Percentiles rank a stretch among this genome's conserved stretches.
Conservation (phyloP, 345 rosid genomes). For the Bruguiera parviflora region DNA sequence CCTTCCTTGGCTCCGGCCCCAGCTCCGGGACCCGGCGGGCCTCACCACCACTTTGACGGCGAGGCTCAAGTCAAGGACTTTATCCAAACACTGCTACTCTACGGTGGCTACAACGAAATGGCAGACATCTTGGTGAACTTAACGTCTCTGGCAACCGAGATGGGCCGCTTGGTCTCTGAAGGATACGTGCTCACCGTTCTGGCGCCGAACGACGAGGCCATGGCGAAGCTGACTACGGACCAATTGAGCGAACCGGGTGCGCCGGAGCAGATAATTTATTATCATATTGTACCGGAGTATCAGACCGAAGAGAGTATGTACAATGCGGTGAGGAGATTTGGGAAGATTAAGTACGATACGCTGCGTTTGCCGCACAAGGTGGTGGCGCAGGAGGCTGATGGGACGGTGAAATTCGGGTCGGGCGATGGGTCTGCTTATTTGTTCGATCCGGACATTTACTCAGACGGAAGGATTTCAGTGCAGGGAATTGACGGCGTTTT, state of each 20-base stretch:
- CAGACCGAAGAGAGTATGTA: constrained; percentile 99
- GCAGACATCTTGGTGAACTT: constrained; percentile 92
- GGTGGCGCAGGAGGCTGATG: constrained; percentile 61
- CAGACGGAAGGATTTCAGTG: constrained; percentile 93
- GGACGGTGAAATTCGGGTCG: constrained; percentile 57
- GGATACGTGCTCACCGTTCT: constrained; percentile 92
- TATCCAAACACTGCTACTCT: constrained; percentile 80
- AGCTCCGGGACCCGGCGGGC: constrained; percentile 96
- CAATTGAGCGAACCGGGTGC: constrained; percentile 98
- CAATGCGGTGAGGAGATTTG: constrained; percentile 86
- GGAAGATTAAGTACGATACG: constrained; percentile 81
- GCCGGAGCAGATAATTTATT: constrained; percentile 88
- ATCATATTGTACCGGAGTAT: constrained; percentile 92
- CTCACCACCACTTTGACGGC: constrained; percentile 78
- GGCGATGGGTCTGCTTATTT: constrained; percentile 50
- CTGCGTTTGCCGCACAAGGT: constrained; percentile 83
- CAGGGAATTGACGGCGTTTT: constrained; percentile 92
- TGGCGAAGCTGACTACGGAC: constrained; percentile 92
- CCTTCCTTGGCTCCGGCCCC: constrained; percentile 96
- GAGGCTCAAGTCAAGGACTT: constrained; percentile 91
- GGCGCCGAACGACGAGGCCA: constrained; percentile 97
- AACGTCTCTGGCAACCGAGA: constrained; percentile 91
- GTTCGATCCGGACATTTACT: constrained; percentile 74
- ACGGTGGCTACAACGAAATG: constrained; percentile 98
- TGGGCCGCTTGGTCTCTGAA: constrained; percentile 90